phyloP scores from a whole-genome alignment of 1,284 basidiomycete genomes.

The Prillingera fragicola region DNA sequence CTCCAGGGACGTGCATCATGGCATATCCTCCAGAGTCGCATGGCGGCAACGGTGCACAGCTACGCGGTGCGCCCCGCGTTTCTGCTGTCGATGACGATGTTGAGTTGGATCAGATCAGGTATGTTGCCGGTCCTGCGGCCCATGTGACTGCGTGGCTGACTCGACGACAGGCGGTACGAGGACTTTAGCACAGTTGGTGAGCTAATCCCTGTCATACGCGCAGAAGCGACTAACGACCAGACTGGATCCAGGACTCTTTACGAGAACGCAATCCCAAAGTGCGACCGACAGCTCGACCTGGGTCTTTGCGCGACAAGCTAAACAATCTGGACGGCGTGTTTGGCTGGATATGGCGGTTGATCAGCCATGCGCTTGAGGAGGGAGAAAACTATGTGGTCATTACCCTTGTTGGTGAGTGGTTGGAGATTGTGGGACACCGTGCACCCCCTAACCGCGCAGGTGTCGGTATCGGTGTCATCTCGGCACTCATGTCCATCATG shows the following conservation, averaged over 20 bases:
- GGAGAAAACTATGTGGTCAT: conserved; percentile 70
- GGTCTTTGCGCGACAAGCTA: conserved; percentile 31
- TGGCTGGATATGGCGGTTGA: conserved; percentile 61
- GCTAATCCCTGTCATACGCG: conserved; percentile 12
- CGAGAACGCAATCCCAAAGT: conserved; percentile 62
- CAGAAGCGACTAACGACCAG: conserved; percentile 43
- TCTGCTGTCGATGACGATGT: not conserved
- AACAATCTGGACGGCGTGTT: conserved; percentile 35
- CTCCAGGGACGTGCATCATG: not conserved
- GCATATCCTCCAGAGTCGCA: not conserved
- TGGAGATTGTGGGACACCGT: not conserved
- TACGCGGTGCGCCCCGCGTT: no score
- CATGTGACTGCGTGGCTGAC: no score
- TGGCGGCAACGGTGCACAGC: no score
- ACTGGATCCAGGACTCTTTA: conserved; percentile 93
- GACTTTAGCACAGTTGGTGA: conserved; percentile 77
- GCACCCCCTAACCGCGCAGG: conserved; percentile 53
- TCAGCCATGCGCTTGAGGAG: conserved; percentile 54
- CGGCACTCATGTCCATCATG: conserved; percentile 88
- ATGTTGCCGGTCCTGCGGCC: no score
- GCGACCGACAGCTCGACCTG: conserved; percentile 9
- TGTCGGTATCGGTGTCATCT: conserved; percentile 83
- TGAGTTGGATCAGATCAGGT: not conserved
- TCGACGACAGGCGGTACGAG: conserved; percentile 46
- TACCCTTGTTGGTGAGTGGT: conserved; percentile 69